Percentiles rank a stretch among this genome's conserved stretches.
Evolutionary conservation across 2,329 filamentous ascomycete species (phyloP).

Genomic region (Xylaria digitata): DNA sequence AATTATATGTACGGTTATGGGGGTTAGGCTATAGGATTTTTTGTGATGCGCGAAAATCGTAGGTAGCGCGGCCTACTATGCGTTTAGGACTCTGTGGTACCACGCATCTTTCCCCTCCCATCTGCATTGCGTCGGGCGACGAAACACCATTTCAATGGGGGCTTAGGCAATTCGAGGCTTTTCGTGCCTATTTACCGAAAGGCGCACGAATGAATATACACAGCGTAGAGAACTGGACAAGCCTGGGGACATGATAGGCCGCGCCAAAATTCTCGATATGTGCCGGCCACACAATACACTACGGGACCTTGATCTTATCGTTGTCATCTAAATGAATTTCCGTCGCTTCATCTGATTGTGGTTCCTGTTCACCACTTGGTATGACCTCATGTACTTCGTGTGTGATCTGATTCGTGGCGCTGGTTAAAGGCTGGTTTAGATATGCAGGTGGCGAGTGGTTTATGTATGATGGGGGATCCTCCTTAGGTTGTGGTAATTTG

Average conservation of each 20-base stretch:
- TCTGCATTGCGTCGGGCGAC: neutral
- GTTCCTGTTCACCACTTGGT: slow-evolving; percentile 51
- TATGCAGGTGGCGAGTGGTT: slow-evolving; percentile 38
- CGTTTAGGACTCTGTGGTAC: neutral
- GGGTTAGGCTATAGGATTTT: neutral
- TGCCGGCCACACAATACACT: slow-evolving; percentile 28
- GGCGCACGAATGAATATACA: neutral
- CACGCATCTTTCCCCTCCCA: neutral
- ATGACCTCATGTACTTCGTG: slow-evolving; percentile 56
- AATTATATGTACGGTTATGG: slow-evolving; percentile 18
- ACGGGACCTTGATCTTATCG: slow-evolving; percentile 48
- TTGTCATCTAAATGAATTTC: slow-evolving; percentile 63
- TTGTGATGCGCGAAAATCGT: slow-evolving; percentile 1
- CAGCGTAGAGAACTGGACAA: neutral
- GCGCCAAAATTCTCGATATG: neutral
- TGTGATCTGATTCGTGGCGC: slow-evolving; percentile 41
- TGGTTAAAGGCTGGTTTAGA: slow-evolving; percentile 29
- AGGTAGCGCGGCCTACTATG: neutral
- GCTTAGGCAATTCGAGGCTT: neutral
- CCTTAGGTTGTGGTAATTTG: slow-evolving; percentile 42
- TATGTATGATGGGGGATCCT: slow-evolving; percentile 39
- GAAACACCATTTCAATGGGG: neutral
- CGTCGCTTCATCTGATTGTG: slow-evolving; percentile 58
- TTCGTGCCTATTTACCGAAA: neutral
- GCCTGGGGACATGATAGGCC: neutral